phyloP scores from a whole-genome alignment of 2,329 filamentous ascomycete genomes.

The Calonectria pseudoturangicola region DNA sequence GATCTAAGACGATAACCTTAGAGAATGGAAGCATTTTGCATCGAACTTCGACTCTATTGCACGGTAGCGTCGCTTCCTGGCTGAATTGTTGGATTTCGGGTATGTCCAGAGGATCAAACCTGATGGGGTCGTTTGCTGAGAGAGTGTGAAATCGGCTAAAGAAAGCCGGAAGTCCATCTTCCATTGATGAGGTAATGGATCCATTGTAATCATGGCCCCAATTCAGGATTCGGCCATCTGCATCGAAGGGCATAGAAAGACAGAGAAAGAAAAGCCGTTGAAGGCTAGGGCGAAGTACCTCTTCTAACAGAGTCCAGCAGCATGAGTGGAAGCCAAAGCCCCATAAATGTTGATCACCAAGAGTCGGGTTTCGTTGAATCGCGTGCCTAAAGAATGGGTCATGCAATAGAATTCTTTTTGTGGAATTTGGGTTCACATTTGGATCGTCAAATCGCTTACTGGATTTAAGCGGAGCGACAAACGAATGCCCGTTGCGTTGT shows the following conservation, averaged over 20 bases:
- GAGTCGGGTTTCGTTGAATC: not conserved
- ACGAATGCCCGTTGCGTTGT: not conserved
- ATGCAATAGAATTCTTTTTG: not conserved
- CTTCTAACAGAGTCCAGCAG: not conserved
- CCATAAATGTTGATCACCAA: not conserved
- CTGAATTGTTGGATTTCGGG: not conserved
- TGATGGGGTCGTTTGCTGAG: not conserved
- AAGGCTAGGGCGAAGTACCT: not conserved
- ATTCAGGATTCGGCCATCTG: not conserved
- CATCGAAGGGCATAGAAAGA: not conserved
- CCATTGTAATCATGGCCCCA: conserved; percentile 18
- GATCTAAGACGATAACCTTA: not conserved
- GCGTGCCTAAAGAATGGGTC: not conserved
- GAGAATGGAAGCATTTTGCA: not conserved
- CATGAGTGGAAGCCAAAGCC: not conserved
- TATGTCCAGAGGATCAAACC: not conserved
- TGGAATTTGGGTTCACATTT: not conserved
- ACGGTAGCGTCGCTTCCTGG: not conserved
- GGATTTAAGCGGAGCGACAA: not conserved
- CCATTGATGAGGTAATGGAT: not conserved
- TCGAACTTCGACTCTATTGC: too few species aligned
- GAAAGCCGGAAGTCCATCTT: not conserved
- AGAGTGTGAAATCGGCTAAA: not conserved
- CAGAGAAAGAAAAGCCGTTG: not conserved
- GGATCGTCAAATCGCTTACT: not conserved